phyloP scores from a whole-genome alignment of 164 flowering plant species.

The Dillenia suffruticosa region DNA sequence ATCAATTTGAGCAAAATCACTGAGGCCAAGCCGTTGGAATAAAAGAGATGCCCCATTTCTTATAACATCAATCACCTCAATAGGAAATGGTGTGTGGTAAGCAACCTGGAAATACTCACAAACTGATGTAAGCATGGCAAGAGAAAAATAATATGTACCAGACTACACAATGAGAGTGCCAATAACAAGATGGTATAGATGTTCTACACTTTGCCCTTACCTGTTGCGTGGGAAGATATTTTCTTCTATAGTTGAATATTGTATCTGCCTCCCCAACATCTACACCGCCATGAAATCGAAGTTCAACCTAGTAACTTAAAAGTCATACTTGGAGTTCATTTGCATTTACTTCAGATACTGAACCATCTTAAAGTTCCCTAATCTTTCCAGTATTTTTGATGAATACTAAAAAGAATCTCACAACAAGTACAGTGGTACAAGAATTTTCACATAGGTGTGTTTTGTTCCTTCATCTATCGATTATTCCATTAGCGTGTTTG shows the following conservation, averaged over 20 bases:
- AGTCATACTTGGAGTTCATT: too few species aligned
- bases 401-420: too few species aligned
- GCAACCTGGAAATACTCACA: slow-evolving; percentile 50
- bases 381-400: too few species aligned
- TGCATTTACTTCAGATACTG: too few species aligned
- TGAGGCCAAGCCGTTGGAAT: slow-evolving; percentile 63
- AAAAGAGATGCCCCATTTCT: slow-evolving; percentile 67
- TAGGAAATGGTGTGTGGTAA: slow-evolving; percentile 82
- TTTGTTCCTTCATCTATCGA: too few species aligned
- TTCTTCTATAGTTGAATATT: slow-evolving; percentile 83
- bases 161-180: background rate
- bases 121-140: background rate
- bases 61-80: too few species aligned
- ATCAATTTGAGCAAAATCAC: slow-evolving; percentile 94
- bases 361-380: too few species aligned
- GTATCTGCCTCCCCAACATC: slow-evolving; percentile 73
- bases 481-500: too few species aligned
- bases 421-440: too few species aligned
- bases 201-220: slow-evolving; percentile 17
- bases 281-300: slow-evolving; percentile 18
- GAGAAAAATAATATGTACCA: background rate
- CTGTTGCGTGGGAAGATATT: slow-evolving; percentile 94
- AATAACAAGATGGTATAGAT: background rate
- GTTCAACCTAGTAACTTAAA: background rate
- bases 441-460: too few species aligned